Evolutionary conservation across 371 early-diverging fungal genomes (phyloP), one percentile per base, ranked within the genome.

Genomic region (Phascolomyces articulosus): DNA sequence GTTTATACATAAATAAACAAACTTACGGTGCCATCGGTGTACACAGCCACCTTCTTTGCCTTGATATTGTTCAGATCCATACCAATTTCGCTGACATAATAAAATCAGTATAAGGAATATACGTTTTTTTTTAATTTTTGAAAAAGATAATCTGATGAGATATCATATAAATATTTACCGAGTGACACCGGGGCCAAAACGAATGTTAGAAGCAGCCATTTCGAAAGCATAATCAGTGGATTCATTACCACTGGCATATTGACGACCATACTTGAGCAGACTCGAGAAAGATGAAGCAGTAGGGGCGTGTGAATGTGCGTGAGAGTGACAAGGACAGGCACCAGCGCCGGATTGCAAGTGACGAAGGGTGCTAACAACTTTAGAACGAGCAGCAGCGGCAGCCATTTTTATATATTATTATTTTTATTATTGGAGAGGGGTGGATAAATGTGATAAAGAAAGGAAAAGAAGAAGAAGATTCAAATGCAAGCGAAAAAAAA

Each of bases 191-290:
- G 83, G 83, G 57, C 96, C 96, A 48, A 92, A 95, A 11, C 96
- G 92, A 71, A 96, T 91, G 62, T 90, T 93, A 62, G 91, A 91
- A 21, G 93, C 91, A 31, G 96, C 94, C 93, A 96, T 94, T 71
- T 93, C 93, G 55, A 91, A 93, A 16, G 93, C 93, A 71, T 93
- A 93, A 68, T 93, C 93, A 18, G 80, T 77, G 9, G 72, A 64
- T 26, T 83, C 83, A 29, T 72, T 70, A 40, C 80, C 79, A 49
- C 80, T 74, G 6, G 82, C 79, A 65, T 77, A 78, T 49, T 78
- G 64, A 63, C 82, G 76, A n/a, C 81, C 77, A 63, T 83, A 78
- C 34, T 68, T 74, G 26, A 80, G 65, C 62, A 80, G 66, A 49
- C 74, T 73, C n/a, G 68, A 63, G 64, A 78, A 74, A 44, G 75